A percentile compares a stretch with the other conserved stretches of the same genome.
Evolutionary conservation across 495 filamentous ascomycete genomes (phyloP).

Genomic region (Lasiosphaeriaceae sp.): DNA sequence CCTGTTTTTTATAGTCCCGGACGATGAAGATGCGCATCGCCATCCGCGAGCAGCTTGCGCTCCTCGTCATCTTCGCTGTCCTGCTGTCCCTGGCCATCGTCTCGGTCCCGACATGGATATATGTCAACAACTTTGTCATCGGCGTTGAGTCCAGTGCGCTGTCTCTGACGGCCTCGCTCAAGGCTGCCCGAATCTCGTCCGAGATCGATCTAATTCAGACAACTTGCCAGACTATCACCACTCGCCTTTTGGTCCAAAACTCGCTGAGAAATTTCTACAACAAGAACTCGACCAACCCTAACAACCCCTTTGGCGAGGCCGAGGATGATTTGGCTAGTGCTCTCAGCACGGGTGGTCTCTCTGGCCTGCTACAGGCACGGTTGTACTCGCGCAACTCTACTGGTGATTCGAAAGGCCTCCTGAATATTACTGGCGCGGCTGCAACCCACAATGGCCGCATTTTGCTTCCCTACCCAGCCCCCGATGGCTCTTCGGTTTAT

Average conservation of each 20-base stretch:
- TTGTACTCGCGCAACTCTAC: slow-evolving; percentile 62
- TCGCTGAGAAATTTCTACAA: slow-evolving; percentile 59
- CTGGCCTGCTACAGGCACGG: slow-evolving; percentile 60
- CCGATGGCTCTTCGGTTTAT: slow-evolving; percentile 53
- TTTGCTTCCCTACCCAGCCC: slow-evolving; percentile 50
- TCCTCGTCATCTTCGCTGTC: slow-evolving; percentile 67
- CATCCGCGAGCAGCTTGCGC: slow-evolving; percentile 76
- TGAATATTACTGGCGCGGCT: slow-evolving; percentile 56
- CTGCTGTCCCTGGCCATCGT: slow-evolving; percentile 59
- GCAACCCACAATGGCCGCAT: slow-evolving; percentile 33
- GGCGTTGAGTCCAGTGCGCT: slow-evolving; percentile 56
- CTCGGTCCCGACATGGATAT: slow-evolving; percentile 58
- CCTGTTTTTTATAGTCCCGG: slow-evolving; percentile 29
- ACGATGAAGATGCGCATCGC: slow-evolving; percentile 67
- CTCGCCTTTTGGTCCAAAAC: slow-evolving; percentile 62
- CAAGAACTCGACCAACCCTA: slow-evolving; percentile 44
- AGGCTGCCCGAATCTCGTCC: slow-evolving; percentile 73
- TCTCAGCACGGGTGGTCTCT: slow-evolving; percentile 47
- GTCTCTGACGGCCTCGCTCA: slow-evolving; percentile 76
- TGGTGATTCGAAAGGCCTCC: slow-evolving; percentile 46
- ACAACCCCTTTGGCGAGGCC: slow-evolving; percentile 50
- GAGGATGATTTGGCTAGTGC: slow-evolving; percentile 58
- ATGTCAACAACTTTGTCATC: slow-evolving; percentile 70
- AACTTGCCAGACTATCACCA: slow-evolving; percentile 60
- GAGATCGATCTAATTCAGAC: slow-evolving; percentile 71